Base-by-base conservation (phyloP, 1,284 basidiomycete species). In the Naganishia liquefaciens region DNA sequence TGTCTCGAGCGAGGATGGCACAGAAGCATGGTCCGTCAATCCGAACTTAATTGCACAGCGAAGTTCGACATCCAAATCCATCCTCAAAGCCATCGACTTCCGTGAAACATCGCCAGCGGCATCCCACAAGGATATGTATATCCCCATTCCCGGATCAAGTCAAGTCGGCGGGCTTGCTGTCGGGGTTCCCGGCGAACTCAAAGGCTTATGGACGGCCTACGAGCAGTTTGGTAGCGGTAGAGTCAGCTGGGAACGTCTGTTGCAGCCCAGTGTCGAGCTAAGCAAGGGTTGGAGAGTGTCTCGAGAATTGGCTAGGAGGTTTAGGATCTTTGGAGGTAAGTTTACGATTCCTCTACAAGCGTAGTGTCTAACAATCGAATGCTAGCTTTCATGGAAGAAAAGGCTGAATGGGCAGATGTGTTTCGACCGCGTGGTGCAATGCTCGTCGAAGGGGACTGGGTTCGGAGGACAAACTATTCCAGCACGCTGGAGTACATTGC, bases 111-210 rank as follows among this genome's bases (percentile, higher is more conserved):
- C 89, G 0, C 92, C 94, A 0, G 84, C 83, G 0, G 77, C 84
- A 47, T 81, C 91, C 2, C 87, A 88, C 71, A 77, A 81, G 54
- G 86, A 86, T 10, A 96, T 96, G 92, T 96, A 86, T 71, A 55
- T 67, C 17, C 75, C 74, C 1, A 60, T 63, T 54, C 61, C 66
- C n/a, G 71, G 73, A 7, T 79, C 82, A 3, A 82, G 89, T 19
- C 81, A 76, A 65, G 85, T 84, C 64, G 93, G 94, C 9, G 93
- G 94, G 3, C 80, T 96, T 25, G 77, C 90, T 9, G 84, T 93
- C 21, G 93, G 84, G 30, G 87, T 95, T 1, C 93, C 94, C 0
- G 90, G 92, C 3, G 93, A 96, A 78, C 75, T 96, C 54, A 83
- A 87, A 27, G 93, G 93, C 2, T 82, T 96, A 28, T 85, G 88